Percentiles rank a stretch among this genome's conserved stretches.
These are phyloP conservation scores for Echinosophora koreensis DNA, from an alignment of 306 rosid species.

Conservation along the genomic window DNA sequence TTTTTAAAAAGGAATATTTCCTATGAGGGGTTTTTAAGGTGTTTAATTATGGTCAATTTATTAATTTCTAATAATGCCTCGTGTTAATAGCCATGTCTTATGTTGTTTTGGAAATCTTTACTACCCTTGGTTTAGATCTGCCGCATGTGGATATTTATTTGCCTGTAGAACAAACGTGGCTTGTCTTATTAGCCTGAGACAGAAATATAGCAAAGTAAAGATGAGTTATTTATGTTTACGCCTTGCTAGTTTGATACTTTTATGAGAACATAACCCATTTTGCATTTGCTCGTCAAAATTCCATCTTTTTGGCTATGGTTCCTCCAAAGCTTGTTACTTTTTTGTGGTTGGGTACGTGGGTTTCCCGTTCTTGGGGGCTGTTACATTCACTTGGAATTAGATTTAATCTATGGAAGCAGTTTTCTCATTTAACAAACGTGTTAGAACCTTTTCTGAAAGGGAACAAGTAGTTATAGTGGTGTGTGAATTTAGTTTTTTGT, in stretches of 20 bases:
- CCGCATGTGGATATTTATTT: constrained; percentile 27
- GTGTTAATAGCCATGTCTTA: constrained; percentile 30
- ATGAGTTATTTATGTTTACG: not conserved
- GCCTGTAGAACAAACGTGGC: constrained; percentile 5
- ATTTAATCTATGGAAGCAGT: constrained; percentile 38
- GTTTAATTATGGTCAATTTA: not conserved
- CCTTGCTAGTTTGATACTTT: constrained; percentile 4
- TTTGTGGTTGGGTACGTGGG: not conserved
- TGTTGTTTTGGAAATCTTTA: constrained; percentile 37
- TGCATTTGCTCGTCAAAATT: constrained; percentile 7
- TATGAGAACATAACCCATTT: not conserved
- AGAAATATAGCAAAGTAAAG: not conserved
- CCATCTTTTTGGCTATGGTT: not conserved
- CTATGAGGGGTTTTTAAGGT: not conserved
- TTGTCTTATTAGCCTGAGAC: constrained; percentile 30
- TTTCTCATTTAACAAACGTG: constrained; percentile 13
- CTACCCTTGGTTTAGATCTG: constrained; percentile 45
- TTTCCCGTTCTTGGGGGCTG: constrained; percentile 10
- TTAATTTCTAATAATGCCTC: not conserved
- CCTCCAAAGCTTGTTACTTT: not conserved
- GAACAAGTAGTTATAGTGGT: constrained; percentile 16
- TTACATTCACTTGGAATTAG: constrained; percentile 13
- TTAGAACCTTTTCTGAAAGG: constrained; percentile 29
- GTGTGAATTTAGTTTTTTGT: constrained; percentile 36
- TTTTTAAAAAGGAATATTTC: too few relatives aligned